phyloP scores from a whole-genome alignment of 2,329 filamentous ascomycete genomes.

The Fusarium tricinctum region DNA sequence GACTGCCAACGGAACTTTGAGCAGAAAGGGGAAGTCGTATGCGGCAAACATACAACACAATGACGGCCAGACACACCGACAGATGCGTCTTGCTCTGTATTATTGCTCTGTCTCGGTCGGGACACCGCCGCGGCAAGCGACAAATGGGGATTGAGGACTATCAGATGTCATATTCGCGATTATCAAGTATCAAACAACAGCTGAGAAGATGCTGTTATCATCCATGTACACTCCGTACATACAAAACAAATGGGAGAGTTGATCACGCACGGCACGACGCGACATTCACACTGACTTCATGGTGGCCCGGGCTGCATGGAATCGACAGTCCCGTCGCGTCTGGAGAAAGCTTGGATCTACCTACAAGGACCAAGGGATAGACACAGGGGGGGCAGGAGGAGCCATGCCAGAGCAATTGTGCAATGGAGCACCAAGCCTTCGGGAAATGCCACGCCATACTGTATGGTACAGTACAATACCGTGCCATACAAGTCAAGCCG shows the following conservation, averaged over 20 bases:
- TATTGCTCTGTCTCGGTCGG: conserved; percentile 34
- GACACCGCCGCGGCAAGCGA: conserved; percentile 36
- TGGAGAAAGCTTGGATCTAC: conserved; percentile 38
- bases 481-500: conserved; percentile 19
- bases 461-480: conserved; percentile 1
- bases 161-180: conserved; percentile 36
- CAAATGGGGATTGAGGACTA: conserved; percentile 18
- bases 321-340: conserved; percentile 31
- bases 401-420: not conserved
- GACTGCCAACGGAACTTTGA: conserved; percentile 24
- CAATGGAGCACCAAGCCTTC: conserved; percentile 30
- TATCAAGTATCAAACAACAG: conserved; percentile 33
- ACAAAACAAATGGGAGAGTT: conserved; percentile 12
- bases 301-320: conserved; percentile 31
- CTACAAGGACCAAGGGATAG: conserved; percentile 34
- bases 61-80: conserved; percentile 34
- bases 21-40: conserved; percentile 36
- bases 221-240: not conserved
- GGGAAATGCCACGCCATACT: conserved; percentile 32
- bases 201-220: conserved; percentile 24
- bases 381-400: conserved; percentile 19
- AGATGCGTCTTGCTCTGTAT: conserved; percentile 12
- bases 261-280: conserved; percentile 38
- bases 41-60: conserved; percentile 35
- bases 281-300: conserved; percentile 37